A percentile compares a stretch with the other conserved stretches of the same genome.
Conservation (phyloP, 2,329 filamentous ascomycete genomes). For the Alternaria sp. region DNA sequence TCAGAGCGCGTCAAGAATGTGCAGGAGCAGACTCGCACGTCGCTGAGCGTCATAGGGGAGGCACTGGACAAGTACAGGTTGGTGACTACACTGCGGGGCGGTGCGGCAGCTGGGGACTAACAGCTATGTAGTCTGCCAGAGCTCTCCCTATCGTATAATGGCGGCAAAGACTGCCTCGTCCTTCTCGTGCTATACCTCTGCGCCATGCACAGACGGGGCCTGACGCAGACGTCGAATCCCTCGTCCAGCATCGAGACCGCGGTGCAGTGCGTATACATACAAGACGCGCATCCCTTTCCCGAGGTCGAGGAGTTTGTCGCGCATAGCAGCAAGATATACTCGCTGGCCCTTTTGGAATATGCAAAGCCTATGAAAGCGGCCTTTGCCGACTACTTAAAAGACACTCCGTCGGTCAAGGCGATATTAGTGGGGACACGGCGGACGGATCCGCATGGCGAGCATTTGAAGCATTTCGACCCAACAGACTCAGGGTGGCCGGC, state of each 20-base stretch:
- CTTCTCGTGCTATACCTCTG: slow-evolving; percentile 87
- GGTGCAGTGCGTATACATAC: slow-evolving; percentile 88
- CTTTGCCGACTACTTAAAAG: slow-evolving; percentile 77
- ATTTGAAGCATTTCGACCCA: slow-evolving; percentile 81
- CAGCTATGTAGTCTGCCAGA: slow-evolving; percentile 69
- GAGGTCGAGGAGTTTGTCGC: slow-evolving; percentile 88
- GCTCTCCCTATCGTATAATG: slow-evolving; percentile 93
- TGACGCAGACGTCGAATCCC: slow-evolving; percentile 32
- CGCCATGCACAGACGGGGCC: slow-evolving; percentile 57
- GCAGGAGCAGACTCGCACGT: slow-evolving; percentile 77
- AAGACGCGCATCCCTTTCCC: slow-evolving; percentile 82
- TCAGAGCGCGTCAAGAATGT: slow-evolving; percentile 68
- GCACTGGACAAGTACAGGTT: slow-evolving; percentile 80
- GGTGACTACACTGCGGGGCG: slow-evolving; percentile 38
- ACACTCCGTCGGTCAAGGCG: slow-evolving; percentile 72
- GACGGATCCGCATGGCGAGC: slow-evolving; percentile 89
- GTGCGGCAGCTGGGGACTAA: slow-evolving; percentile 27
- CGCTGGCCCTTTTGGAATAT: slow-evolving; percentile 78
- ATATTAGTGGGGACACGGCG: slow-evolving; percentile 89
- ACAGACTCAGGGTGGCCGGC: slow-evolving; percentile 91
- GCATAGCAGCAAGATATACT: slow-evolving; percentile 71
- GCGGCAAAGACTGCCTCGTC: slow-evolving; percentile 96
- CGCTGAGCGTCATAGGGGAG: slow-evolving; percentile 77
- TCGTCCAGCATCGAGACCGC: slow-evolving; percentile 43
- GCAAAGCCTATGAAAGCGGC: slow-evolving; percentile 81